Conservation (phyloP, 1,139 yeast genomes). For the Zygoascus meyerae region DNA sequence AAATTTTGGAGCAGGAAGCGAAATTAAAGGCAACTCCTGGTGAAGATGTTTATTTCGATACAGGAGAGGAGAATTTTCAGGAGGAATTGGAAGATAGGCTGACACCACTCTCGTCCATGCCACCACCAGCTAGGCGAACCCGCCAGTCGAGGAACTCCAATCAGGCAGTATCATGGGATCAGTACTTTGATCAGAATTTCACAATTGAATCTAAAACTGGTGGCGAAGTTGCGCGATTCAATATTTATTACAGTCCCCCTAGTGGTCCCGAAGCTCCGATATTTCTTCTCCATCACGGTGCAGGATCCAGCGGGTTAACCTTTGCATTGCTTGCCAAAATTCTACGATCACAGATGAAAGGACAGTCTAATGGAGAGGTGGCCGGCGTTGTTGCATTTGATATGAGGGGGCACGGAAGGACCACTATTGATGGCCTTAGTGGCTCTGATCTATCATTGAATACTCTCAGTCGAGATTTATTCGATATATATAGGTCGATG, state of each 20-base stretch:
- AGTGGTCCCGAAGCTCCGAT: constrained; percentile 42
- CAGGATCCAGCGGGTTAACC: constrained; percentile 82
- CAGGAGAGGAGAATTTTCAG: constrained; percentile 1
- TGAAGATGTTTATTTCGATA: background rate
- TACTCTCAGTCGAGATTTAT: constrained; percentile 53
- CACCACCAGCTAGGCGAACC: background rate
- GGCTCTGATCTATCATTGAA: constrained; percentile 44
- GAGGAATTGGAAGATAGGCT: constrained; percentile 4
- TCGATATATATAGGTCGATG: constrained; percentile 42
- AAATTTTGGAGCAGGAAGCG: constrained; percentile 9
- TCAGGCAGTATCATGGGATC: constrained; percentile 33
- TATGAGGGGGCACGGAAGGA: constrained; percentile 75
- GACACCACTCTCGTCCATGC: background rate
- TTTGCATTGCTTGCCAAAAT: constrained; percentile 52
- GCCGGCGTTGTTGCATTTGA: constrained; percentile 70
- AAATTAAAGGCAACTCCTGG: background rate
- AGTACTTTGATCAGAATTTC: constrained; percentile 38
- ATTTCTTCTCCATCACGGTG: constrained; percentile 84
- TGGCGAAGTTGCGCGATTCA: constrained; percentile 34
- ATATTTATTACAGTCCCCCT: constrained; percentile 60
- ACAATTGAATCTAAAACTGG: constrained; percentile 17
- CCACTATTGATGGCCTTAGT: constrained; percentile 29
- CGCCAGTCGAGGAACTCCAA: background rate
- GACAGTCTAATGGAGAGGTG: constrained; percentile 21
- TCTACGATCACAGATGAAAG: constrained; percentile 30